Evolutionary conservation across 2,329 filamentous ascomycete species (phyloP).

Genomic region (Calonectria hongkongensis): DNA sequence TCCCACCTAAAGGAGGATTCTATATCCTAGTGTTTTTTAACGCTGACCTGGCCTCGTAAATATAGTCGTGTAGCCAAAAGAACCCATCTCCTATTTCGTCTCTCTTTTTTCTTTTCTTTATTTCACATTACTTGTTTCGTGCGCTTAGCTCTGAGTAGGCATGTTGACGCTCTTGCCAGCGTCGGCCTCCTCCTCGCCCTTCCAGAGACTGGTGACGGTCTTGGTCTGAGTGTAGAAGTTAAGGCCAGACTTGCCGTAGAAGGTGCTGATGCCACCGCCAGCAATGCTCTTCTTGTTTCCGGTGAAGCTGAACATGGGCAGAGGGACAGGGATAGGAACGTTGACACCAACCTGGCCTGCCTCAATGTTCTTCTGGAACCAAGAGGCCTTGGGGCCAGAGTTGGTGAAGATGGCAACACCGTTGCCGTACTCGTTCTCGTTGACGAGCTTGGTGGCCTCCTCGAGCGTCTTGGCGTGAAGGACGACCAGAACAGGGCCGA

Average conservation of each 20-base stretch:
- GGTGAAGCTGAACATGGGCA: slow-evolving; percentile 51
- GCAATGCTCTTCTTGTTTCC: slow-evolving; percentile 78
- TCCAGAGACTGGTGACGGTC: slow-evolving; percentile 83
- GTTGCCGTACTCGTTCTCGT: slow-evolving; percentile 58
- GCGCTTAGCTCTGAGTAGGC: slow-evolving; percentile 32
- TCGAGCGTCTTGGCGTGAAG: slow-evolving; percentile 57
- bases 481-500: slow-evolving; percentile 59
- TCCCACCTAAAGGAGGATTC: not conserved
- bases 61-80: slow-evolving; percentile 1
- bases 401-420: slow-evolving; percentile 59
- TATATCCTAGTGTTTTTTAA: slow-evolving; percentile 9
- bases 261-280: slow-evolving; percentile 80
- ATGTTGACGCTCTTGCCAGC: slow-evolving; percentile 31
- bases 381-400: slow-evolving; percentile 53
- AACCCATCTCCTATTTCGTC: not conserved
- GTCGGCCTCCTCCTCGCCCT: slow-evolving; percentile 72
- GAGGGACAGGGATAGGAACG: slow-evolving; percentile 48
- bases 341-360: slow-evolving; percentile 50
- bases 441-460: slow-evolving; percentile 57
- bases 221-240: slow-evolving; percentile 85
- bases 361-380: slow-evolving; percentile 56
- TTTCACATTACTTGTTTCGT: not conserved
- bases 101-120: not conserved
- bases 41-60: slow-evolving; percentile 15
- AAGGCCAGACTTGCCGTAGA: slow-evolving; percentile 83